Conservation (phyloP, 306 rosid species). For the Canavalia gladiata region DNA sequence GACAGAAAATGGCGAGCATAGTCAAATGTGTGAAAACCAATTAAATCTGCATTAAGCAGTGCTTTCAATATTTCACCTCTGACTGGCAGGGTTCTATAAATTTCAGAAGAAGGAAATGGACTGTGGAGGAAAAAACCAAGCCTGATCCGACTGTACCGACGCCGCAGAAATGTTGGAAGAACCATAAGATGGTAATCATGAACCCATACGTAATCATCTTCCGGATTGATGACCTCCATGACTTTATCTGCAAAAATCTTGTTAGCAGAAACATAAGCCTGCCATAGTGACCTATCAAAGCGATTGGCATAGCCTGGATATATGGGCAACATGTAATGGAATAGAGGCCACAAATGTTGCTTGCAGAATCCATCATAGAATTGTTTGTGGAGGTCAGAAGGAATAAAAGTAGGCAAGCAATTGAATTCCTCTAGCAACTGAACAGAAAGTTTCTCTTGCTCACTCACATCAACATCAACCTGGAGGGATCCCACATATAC, state of each 20-base stretch:
- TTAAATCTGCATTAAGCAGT: constrained; percentile 77
- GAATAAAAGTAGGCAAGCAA: constrained; percentile 83
- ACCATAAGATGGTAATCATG: constrained; percentile 98
- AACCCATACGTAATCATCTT: constrained; percentile 85
- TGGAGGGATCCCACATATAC: constrained; percentile 76
- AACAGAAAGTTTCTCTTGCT: constrained; percentile 77
- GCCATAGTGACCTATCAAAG: constrained; percentile 84
- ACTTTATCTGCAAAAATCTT: constrained; percentile 82
- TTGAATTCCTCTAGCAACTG: constrained; percentile 79
- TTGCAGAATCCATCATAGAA: constrained; percentile 88
- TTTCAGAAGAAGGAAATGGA: constrained; percentile 91
- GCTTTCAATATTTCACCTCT: constrained; percentile 82
- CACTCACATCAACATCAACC: constrained; percentile 66
- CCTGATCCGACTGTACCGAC: constrained; percentile 65
- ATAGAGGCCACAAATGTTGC: constrained; percentile 85
- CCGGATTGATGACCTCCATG: constrained; percentile 79
- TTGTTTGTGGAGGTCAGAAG: constrained; percentile 63
- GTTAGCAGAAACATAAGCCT: constrained; percentile 88
- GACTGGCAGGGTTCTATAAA: constrained; percentile 79
- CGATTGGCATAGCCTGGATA: constrained; percentile 68
- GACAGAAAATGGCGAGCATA: constrained; percentile 95
- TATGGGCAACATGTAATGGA: constrained; percentile 88
- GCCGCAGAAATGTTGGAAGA: constrained; percentile 87
- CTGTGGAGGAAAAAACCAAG: constrained; percentile 90
- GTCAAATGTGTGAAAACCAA: constrained; percentile 91